Conservation (phyloP, 495 filamentous ascomycete genomes). For the Xylaria bambusicola region DNA sequence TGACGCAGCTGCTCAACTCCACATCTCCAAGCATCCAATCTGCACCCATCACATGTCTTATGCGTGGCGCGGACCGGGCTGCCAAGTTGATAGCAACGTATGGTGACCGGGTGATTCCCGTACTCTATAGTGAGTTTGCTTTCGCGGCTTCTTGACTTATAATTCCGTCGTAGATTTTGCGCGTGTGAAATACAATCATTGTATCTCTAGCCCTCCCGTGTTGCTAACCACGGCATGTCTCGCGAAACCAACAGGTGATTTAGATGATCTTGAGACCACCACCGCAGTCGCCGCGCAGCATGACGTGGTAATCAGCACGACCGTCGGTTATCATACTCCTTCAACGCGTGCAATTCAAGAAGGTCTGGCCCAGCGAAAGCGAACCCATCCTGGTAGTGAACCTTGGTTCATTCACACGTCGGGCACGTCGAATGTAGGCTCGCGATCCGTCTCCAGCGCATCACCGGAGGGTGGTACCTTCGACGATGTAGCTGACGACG, state of each 20-base stretch:
- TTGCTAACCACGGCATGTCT: neutral
- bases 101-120: slow-evolving; percentile 23
- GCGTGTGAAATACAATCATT: neutral
- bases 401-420: slow-evolving; percentile 47
- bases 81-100: slow-evolving; percentile 21
- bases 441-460: slow-evolving; percentile 41
- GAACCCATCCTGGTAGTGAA: slow-evolving; percentile 25
- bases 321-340: slow-evolving; percentile 32
- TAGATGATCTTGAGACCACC: slow-evolving; percentile 36
- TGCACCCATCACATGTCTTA: slow-evolving; percentile 20
- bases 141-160: neutral
- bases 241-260: slow-evolving; percentile 11
- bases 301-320: slow-evolving; percentile 46
- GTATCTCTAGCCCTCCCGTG: too few relatives aligned
- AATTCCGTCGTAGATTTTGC: too few relatives aligned
- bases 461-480: slow-evolving; percentile 36
- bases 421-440: slow-evolving; percentile 51
- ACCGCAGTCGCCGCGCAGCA: slow-evolving; percentile 34
- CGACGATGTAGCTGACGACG: slow-evolving; percentile 43
- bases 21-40: slow-evolving; percentile 14
- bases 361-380: slow-evolving; percentile 40
- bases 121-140: slow-evolving; percentile 21
- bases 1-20: slow-evolving; percentile 24
- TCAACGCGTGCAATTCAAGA: slow-evolving; percentile 36
- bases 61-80: slow-evolving; percentile 25